These are phyloP conservation scores for Inga leiocalycina DNA, from an alignment of 306 rosid genomes.

Conservation along the genomic window DNA sequence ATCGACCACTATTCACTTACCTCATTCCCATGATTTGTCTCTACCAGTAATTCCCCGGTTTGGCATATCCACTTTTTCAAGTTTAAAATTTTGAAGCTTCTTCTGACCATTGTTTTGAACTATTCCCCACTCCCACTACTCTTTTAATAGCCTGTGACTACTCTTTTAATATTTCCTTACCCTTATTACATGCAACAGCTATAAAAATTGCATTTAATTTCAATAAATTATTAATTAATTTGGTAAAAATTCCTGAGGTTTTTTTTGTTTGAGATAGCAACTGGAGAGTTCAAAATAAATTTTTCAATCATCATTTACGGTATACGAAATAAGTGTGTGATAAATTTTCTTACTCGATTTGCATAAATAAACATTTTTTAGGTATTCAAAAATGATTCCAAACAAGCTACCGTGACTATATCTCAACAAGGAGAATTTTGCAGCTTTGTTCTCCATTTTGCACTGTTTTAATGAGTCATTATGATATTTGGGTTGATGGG, in stretches of 20 bases:
- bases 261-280: too few species aligned
- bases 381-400: fast-evolving
- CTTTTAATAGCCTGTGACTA: too few species aligned
- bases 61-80: slow-evolving; percentile 21
- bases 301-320: too few species aligned
- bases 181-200: too few species aligned
- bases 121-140: neutral
- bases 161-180: too few species aligned
- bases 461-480: neutral
- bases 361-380: too few species aligned
- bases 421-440: neutral
- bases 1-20: neutral
- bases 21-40: slow-evolving; percentile 10
- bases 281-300: too few species aligned
- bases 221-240: too few species aligned
- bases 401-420: neutral
- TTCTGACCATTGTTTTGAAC: slow-evolving; percentile 37
- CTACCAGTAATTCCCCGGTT: slow-evolving; percentile 15
- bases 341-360: fast-evolving
- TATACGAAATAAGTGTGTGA: too few species aligned
- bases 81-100: slow-evolving; percentile 24
- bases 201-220: too few species aligned
- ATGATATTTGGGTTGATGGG: too few species aligned
- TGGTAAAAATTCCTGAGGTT: neutral
- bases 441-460: neutral